phyloP scores from a whole-genome alignment of 495 filamentous ascomycete genomes.

The Neurospora hispaniola region DNA sequence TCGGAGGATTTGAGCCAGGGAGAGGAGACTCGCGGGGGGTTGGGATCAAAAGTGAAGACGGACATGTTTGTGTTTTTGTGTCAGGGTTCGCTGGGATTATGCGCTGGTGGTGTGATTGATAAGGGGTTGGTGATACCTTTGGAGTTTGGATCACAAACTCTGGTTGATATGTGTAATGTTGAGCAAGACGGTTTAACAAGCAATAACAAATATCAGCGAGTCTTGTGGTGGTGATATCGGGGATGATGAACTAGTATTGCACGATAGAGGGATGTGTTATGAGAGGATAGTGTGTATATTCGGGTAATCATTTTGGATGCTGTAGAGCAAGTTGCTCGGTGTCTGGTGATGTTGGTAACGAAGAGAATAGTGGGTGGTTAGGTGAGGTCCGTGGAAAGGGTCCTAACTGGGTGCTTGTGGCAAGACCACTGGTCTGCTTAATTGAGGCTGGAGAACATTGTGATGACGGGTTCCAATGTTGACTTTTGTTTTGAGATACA shows the following conservation, averaged over 20 bases:
- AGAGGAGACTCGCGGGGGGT: conserved; percentile 77
- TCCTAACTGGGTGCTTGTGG: not conserved
- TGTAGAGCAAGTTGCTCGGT: conserved; percentile 8
- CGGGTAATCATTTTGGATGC: conserved; percentile 50
- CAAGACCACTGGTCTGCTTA: conserved; percentile 2
- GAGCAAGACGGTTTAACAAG: not conserved
- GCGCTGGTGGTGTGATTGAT: not conserved
- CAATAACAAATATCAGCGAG: not conserved
- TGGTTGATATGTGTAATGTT: not conserved
- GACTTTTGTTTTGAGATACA: not conserved
- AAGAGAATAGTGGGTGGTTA: not conserved
- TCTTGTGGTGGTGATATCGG: not conserved
- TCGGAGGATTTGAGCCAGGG: conserved; percentile 62
- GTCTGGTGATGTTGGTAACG: not conserved
- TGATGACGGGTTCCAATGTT: not conserved
- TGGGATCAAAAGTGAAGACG: conserved; percentile 88
- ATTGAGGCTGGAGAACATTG: not conserved
- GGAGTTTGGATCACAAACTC: not conserved
- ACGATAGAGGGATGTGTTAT: conserved; percentile 16
- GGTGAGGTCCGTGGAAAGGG: not conserved
- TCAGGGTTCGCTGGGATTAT: no score
- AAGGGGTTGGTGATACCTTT: not conserved
- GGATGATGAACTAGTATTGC: conserved; percentile 8
- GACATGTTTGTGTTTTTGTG: no score
- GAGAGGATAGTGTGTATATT: conserved; percentile 32